Evolutionary conservation across 805 yeast species (phyloP).

Genomic region (Teunomyces atbi): DNA sequence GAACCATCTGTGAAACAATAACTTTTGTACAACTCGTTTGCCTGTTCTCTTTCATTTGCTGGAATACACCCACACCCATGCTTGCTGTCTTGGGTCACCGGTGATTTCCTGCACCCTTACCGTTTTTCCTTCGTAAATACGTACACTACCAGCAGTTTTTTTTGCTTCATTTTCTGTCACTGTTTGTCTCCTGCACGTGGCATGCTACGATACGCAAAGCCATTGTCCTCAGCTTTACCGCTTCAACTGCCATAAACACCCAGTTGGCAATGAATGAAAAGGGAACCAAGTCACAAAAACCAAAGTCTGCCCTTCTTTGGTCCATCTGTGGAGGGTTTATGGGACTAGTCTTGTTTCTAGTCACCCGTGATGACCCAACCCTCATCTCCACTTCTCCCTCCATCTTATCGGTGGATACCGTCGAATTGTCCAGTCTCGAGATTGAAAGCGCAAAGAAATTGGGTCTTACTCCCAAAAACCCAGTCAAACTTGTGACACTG

Average conservation of each 20-base stretch:
- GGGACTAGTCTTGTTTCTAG: neutral
- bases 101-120: too few species aligned
- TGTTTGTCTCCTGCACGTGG: neutral
- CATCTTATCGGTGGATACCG: neutral
- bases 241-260: too few species aligned
- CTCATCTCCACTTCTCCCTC: neutral
- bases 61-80: too few species aligned
- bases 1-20: too few species aligned
- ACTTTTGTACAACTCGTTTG: too few species aligned
- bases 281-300: neutral
- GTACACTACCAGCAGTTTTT: too few species aligned
- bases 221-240: too few species aligned
- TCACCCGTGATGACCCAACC: neutral
- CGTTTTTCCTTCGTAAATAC: too few species aligned
- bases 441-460: conserved; percentile 12
- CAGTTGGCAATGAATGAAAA: conserved; percentile 1
- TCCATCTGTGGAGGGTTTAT: neutral
- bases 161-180: too few species aligned
- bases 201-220: neutral
- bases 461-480: conserved; percentile 36
- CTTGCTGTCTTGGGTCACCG: too few species aligned
- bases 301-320: neutral
- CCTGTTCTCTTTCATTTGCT: too few species aligned
- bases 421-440: neutral
- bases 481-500: conserved; percentile 22